These are phyloP conservation scores for Leccinum uliginosum DNA, from an alignment of 768 basidiomycete genomes.

Conservation along the genomic window DNA sequence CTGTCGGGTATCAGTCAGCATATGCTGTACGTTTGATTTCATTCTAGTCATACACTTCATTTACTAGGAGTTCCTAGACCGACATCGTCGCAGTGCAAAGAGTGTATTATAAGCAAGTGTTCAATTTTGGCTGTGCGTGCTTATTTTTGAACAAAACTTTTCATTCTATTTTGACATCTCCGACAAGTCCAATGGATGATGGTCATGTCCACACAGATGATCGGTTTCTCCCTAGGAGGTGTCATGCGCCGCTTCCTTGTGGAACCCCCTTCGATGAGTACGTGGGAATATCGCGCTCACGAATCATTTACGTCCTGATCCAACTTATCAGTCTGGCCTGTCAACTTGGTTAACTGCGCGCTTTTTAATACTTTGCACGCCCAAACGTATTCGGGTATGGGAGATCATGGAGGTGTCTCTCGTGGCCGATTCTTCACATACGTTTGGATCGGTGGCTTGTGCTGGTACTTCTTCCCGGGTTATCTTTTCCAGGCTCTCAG, in stretches of 20 bases:
- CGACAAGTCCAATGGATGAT: slow-evolving; percentile 52
- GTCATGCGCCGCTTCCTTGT: slow-evolving; percentile 60
- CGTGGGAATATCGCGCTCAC: slow-evolving; percentile 5
- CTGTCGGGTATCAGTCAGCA: slow-evolving; percentile 33
- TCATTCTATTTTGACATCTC: not conserved
- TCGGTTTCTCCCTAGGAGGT: slow-evolving; percentile 61
- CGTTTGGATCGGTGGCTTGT: slow-evolving; percentile 36
- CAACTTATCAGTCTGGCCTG: slow-evolving; percentile 62
- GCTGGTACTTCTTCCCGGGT: slow-evolving; percentile 64
- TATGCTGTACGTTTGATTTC: slow-evolving; percentile 14
- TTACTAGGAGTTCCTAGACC: slow-evolving; percentile 33
- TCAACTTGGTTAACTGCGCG: slow-evolving; percentile 65
- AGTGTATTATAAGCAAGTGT: slow-evolving; percentile 59
- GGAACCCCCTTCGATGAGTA: slow-evolving; percentile 62
- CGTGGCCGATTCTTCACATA: slow-evolving; percentile 51
- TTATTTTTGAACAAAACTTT: slow-evolving; percentile 5
- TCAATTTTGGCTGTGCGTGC: slow-evolving; percentile 42
- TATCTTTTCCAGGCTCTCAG: slow-evolving; percentile 67
- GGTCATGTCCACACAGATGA: slow-evolving; percentile 69
- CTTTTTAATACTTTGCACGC: slow-evolving; percentile 75
- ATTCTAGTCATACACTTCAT: not conserved
- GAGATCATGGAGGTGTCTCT: slow-evolving; percentile 42
- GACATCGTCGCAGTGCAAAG: slow-evolving; percentile 73
- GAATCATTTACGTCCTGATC: not conserved
- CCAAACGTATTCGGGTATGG: slow-evolving; percentile 43